Evolutionary conservation across 2,329 filamentous ascomycete species (phyloP), one percentile per base, ranked within the genome.

Genomic region (Ophiocordyceps camponoti-leonardi): DNA sequence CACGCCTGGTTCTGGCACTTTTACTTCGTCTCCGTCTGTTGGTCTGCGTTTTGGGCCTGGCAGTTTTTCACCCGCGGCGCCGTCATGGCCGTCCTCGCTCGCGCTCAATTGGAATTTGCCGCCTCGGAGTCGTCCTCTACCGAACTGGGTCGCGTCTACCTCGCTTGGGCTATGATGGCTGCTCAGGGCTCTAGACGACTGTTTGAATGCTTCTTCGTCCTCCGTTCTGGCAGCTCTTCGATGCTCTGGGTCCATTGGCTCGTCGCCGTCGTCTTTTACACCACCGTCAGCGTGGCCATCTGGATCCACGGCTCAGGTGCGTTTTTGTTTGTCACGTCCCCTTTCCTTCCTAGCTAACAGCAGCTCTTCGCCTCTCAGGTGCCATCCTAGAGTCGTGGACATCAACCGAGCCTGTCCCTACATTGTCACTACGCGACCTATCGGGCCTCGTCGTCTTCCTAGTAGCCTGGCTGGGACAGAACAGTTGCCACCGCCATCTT

Each of bases 1-100:
- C 92, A 96, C 64, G 74, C 74, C 49, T 96, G 85, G 79, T 96
- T 96, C 61, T 73, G 72, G 41, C 83, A 92, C 54, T 96, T 94
- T 65, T 96, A 98, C 60, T 57, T 83, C 45, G 60, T 79, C 33
- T 90, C 85, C 4, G 64, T 87, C 5, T 57, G 67, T 2, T 79
- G 76, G 48, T 88, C 85, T 0, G 55, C 77, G 5, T 83, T 88
- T 59, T 95, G 88, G 86, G 74, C 71, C 0, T 61, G 64, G 52
- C 81, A 88, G 60, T 73, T 83, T 45, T 51, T 74, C 14, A 63
- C 56, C 23, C 60, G 66, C 48, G 83, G 83, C 1, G 49, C 56
- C 1, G 53, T 74, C 18, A 72, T 86, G 58, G 59, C 61, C 26
- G 56, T 59, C 16, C 56, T 78, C 61, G 59, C 62, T 52, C 48